phyloP scores from a whole-genome alignment of 176 grass and related monocot genomes.

The Tuctoria greenei region DNA sequence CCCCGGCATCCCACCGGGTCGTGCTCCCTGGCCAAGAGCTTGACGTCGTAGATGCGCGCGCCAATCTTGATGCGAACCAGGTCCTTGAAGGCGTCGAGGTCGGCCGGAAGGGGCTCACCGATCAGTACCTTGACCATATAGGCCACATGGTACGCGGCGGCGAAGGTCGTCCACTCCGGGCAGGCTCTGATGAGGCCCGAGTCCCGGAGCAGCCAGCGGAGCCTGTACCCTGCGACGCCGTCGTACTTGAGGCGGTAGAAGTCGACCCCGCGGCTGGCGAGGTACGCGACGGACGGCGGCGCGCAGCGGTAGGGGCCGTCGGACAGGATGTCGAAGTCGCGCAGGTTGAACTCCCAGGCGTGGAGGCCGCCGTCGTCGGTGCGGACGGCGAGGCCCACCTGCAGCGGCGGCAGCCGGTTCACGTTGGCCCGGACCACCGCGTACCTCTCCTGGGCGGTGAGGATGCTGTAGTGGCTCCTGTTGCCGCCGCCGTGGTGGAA shows the following conservation, averaged over 20 bases:
- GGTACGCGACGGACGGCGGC: slow-evolving; percentile 12
- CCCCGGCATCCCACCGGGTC: not conserved
- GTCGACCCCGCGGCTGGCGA: not conserved
- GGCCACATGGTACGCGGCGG: not conserved
- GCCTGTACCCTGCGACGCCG: not conserved
- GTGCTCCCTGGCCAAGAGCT: slow-evolving; percentile 2
- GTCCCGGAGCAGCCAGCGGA: slow-evolving; percentile 3
- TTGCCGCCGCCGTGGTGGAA: not conserved
- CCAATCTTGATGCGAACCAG: not conserved
- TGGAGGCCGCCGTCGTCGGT: not conserved
- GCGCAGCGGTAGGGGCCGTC: not conserved
- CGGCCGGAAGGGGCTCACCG: not conserved
- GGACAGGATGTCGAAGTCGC: not conserved
- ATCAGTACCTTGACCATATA: not conserved
- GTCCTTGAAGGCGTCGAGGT: not conserved
- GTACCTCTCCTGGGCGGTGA: not conserved
- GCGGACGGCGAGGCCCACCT: slow-evolving; percentile 25
- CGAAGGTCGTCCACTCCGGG: not conserved
- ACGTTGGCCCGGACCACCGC: not conserved
- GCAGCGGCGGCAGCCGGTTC: not conserved
- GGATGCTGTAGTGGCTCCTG: not conserved
- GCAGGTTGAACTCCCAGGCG: not conserved
- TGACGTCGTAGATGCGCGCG: not conserved
- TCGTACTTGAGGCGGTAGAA: not conserved
- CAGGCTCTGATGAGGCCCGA: not conserved